Evolutionary conservation across 116 monocot genomes (phyloP).

Genomic region (Phalaenopsis hybrid): DNA sequence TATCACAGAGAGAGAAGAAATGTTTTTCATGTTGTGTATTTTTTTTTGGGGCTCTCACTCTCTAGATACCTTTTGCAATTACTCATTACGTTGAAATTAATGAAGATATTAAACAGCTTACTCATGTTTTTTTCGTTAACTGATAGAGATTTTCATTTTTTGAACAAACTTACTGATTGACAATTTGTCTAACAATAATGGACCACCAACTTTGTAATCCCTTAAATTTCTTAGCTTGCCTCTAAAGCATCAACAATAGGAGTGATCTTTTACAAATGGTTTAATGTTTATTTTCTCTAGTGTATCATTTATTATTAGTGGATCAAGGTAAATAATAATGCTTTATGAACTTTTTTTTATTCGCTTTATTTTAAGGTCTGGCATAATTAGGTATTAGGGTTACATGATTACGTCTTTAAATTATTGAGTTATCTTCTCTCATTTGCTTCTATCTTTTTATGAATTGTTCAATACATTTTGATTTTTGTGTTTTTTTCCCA

Average conservation of each 20-base stretch:
- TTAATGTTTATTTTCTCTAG: background rate
- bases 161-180: too few species aligned
- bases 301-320: background rate
- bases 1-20: too few species aligned
- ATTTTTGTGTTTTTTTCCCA: background rate
- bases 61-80: too few species aligned
- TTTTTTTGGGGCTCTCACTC: too few species aligned
- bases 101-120: too few species aligned
- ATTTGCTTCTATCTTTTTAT: background rate
- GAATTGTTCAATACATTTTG: conserved; percentile 2
- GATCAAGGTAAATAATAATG: background rate
- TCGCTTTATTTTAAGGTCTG: background rate
- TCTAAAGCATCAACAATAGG: background rate
- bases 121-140: too few species aligned
- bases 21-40: too few species aligned
- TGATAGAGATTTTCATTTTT: too few species aligned
- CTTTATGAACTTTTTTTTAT: background rate
- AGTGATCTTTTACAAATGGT: background rate
- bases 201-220: too few species aligned
- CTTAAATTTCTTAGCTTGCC: too few species aligned
- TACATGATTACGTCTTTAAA: background rate
- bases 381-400: background rate
- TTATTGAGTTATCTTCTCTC: background rate
- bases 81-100: too few species aligned
- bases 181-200: too few species aligned